phyloP scores from a whole-genome alignment of 768 basidiomycete genomes.

The Leccinum sublutescens region DNA sequence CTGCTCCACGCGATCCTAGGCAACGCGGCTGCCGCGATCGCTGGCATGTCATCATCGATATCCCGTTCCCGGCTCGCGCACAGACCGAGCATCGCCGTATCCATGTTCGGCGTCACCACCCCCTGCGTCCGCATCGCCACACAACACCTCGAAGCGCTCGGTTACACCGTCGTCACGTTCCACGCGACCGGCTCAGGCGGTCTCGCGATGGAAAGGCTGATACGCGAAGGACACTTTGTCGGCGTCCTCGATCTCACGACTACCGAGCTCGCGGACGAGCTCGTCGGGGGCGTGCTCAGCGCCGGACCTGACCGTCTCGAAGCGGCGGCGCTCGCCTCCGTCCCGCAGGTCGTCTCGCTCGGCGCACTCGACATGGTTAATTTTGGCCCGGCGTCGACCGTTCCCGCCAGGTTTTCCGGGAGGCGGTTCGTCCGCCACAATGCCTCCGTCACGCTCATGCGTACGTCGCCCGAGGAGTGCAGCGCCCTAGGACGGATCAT shows the following conservation, averaged over 20 bases:
- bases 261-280: constrained; percentile 34
- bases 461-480: constrained; percentile 28
- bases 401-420: constrained; percentile 18
- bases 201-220: constrained; percentile 30
- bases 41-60: constrained; percentile 9
- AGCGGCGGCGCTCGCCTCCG: constrained; percentile 17
- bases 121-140: constrained; percentile 23
- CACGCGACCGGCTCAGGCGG: constrained; percentile 33
- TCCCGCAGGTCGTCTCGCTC: constrained; percentile 32
- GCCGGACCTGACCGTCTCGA: constrained; percentile 30
- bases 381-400: constrained; percentile 30
- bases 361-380: constrained; percentile 36
- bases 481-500: constrained; percentile 21
- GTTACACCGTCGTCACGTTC: constrained; percentile 24
- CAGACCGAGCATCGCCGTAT: constrained; percentile 16
- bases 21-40: constrained; percentile 31
- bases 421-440: constrained; percentile 27
- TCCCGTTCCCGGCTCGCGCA: constrained; percentile 3
- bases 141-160: constrained; percentile 20
- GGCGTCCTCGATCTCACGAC: constrained; percentile 34
- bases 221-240: constrained; percentile 22
- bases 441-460: constrained; percentile 30
- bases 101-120: constrained; percentile 32
- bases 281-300: constrained; percentile 29
- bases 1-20: constrained; percentile 21